Evolutionary conservation across 192 early-diverging fungal species (phyloP), one percentile per base, ranked within the genome.

Genomic region (Gamsiella multidivaricata): DNA sequence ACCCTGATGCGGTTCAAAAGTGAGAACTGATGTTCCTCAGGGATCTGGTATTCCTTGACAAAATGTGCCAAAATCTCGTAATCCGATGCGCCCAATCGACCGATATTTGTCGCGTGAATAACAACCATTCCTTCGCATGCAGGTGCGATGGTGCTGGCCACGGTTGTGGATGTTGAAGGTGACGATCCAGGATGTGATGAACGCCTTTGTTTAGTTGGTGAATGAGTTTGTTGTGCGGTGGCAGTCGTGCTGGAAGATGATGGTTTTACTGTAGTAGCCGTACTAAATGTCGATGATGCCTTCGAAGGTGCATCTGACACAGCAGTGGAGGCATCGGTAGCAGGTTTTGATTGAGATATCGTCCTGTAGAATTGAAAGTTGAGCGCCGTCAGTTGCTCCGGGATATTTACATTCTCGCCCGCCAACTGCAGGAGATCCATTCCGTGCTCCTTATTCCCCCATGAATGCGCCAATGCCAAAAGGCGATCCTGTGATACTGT

Each of bases 1-100:
- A 96, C 86, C n/a, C 93, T 83, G 42, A 96, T 91, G 26, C 90
- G 87, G 70, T 94, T 91, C 20, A 94, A 80, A 32, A 98, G 85
- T 56, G 88, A 85, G 58, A 92, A 96, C 25, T 89, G 88, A 61
- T 94, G 89, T 52, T 90, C 86, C 45, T 78, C 73, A 0, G 95
- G 91, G 41, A 98, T 87, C 10, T 82, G 65, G 84, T 94, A 85
- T 68, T 89, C 76, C 32, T 87, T 70, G n/a, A 91, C 85, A 42
- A 96, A 82, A 56, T 82, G 78, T 33, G 70, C 75, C 17, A 94
- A 83, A 52, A 91, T 70, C 15, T 90, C 83, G 33, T 74, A 58
- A 39, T 87, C 89, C 15, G 82, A 65, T 29, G 79, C 28, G 9
- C 78, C 82, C 5, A 55, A 54, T 15, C 59, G 42, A 17, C 56